Base-by-base conservation (phyloP, 345 rosid species). In the Pistacia atlantica region DNA sequence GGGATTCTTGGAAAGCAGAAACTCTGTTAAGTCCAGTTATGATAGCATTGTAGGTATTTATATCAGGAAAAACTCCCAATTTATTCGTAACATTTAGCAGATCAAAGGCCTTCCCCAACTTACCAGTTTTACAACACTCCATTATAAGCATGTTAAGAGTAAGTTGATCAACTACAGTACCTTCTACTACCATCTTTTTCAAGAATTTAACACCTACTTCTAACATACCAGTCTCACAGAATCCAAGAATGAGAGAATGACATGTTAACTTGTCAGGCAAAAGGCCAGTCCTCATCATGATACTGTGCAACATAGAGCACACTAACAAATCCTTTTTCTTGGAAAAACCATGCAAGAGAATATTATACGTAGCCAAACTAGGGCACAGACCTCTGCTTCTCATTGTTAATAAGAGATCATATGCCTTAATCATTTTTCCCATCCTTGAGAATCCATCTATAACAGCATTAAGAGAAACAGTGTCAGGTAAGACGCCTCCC, bases 261-360 rank as follows among this genome's bases (percentile, higher is more conserved):
- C 86, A 88, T 17, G 97, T 89, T 65, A 85, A 78, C 25, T 81
- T 87, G 83, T 89, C 93, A 57, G 95, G 95, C 67, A 69, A 65
- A 77, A 86, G n/a, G 71, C 91, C 90, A 49, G 35, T 65, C 77
- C 20, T 67, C 42, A 69, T 77, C 89, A 93, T 88, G 75, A 76
- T 64, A 69, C 83, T 90, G 78, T 83, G 87, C 35, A 91, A 59
- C 70, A 54, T 55, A 69, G 87, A 87, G 84, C 84, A 90, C 65
- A 78, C 78, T 20, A 60, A 72, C 33, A 93, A 60, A 75, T 91
- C 84, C 56, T 82, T 86, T 82, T 81, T 85, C 86, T 88, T 93
- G 56, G 94, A 83, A 81, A 84, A 88, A 33, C 92, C 93, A 72
- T 93, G 97, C 83, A 95, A 82, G 54, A 95, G 89, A 81, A 89